Evolutionary conservation across 1,284 basidiomycete species (phyloP).

Genomic region (Malassezia dermatis): DNA sequence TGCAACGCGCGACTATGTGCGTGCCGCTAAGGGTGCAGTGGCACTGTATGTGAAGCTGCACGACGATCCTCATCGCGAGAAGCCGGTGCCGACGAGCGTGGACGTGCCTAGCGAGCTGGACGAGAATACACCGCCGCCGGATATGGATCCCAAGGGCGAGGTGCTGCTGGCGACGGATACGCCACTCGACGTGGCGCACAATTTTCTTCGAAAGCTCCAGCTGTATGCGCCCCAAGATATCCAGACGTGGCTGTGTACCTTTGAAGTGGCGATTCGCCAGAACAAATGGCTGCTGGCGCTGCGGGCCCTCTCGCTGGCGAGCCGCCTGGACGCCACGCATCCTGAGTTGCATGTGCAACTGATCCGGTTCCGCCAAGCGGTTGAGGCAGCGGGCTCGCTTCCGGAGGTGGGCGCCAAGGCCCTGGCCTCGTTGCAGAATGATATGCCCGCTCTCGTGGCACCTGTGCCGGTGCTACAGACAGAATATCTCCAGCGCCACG

Average conservation of each 20-base stretch:
- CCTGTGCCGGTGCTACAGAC: slow-evolving; percentile 62
- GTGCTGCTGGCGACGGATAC: slow-evolving; percentile 17
- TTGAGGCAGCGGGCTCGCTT: slow-evolving; percentile 17
- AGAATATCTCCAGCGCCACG: slow-evolving; percentile 61
- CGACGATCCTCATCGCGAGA: slow-evolving; percentile 21
- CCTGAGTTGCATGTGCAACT: slow-evolving; percentile 64
- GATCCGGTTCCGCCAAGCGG: slow-evolving; percentile 56
- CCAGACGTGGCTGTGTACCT: slow-evolving; percentile 64
- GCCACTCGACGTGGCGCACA: slow-evolving; percentile 66
- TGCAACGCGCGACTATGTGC: slow-evolving; percentile 65
- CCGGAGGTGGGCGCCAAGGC: slow-evolving; percentile 2
- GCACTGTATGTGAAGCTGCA: slow-evolving; percentile 58
- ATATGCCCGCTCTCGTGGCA: slow-evolving; percentile 19
- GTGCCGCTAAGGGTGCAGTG: slow-evolving; percentile 62
- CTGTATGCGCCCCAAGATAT: slow-evolving; percentile 52
- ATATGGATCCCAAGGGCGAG: slow-evolving; percentile 37
- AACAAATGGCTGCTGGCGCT: slow-evolving; percentile 69
- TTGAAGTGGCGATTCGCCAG: slow-evolving; percentile 69
- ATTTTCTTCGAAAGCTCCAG: slow-evolving; percentile 62
- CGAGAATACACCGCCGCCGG: slow-evolving; percentile 52
- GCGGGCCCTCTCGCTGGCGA: slow-evolving; percentile 59
- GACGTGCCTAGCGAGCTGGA: slow-evolving; percentile 50
- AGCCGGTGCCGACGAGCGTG: slow-evolving; percentile 50
- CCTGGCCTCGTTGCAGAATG: slow-evolving; percentile 47
- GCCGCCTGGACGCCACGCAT: slow-evolving; percentile 55